phyloP scores from a whole-genome alignment of 2,329 filamentous ascomycete species.

The Trichoderma cornu-damae region DNA sequence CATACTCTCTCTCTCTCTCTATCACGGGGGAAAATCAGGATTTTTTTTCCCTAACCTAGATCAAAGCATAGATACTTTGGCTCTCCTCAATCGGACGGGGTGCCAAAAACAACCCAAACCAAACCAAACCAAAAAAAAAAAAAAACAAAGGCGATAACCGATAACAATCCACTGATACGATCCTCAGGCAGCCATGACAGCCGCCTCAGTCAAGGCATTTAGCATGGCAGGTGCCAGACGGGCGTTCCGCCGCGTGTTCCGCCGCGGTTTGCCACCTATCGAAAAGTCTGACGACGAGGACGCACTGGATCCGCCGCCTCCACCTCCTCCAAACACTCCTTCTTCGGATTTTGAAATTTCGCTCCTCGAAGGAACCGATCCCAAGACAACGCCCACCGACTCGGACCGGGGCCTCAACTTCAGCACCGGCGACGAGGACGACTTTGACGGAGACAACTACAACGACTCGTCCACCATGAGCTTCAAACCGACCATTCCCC shows the following conservation, averaged over 20 bases:
- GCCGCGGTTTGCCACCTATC: conserved; percentile 26
- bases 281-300: conserved; percentile 9
- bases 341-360: neutral
- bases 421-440: conserved; percentile 8
- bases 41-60: too few species aligned
- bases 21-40: too few species aligned
- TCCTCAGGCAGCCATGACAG: neutral
- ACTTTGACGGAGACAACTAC: neutral
- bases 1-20: neutral
- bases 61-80: too few species aligned
- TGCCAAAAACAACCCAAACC: too few species aligned
- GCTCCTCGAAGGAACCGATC: neutral
- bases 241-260: conserved; percentile 31
- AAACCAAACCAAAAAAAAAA: too few species aligned
- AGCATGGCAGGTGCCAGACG: conserved; percentile 31
- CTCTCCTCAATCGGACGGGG: too few species aligned
- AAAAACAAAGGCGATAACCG: neutral
- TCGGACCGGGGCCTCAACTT: conserved; percentile 6
- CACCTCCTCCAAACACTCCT: conserved; percentile 1
- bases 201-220: conserved; percentile 29
- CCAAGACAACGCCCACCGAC: neutral
- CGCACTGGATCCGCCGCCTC: neutral
- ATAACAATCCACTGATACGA: neutral
- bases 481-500: too few species aligned
- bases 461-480: conserved; percentile 11